Evolutionary conservation across 345 rosid genomes (phyloP), one percentile per base, ranked within the genome.

Genomic region (Acer negundo): DNA sequence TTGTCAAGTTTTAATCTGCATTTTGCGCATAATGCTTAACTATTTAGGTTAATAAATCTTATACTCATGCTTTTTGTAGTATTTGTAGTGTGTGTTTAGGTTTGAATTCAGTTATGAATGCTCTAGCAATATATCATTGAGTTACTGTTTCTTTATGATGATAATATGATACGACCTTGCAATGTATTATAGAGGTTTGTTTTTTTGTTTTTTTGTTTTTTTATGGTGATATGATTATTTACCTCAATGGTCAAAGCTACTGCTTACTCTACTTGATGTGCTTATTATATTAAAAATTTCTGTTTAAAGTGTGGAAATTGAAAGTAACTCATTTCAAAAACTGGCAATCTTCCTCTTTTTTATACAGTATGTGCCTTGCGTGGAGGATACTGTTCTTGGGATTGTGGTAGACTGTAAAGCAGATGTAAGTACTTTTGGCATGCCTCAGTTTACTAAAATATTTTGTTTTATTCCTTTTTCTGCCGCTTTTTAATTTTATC

Each of bases 341-440:
- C 55, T 49, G 55, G 55, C 8, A 58, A 20, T 58, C 62, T 58
- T 20, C 10, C 63, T 1, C 74, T 71, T 70, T 63, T 61, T 80
- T 79, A 22, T 85, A 76, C 90, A 93, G 97, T 95, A 95, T 65
- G 86, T 87, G 71, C 94, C 95, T 72, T 85, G 87, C 68, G 79
- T 68, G 47, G 98, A 88, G 74, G 97, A 95, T 79, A 73, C 85
- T 49, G 82, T 93, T 79, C 95, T 95, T 86, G 98, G 97, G 80
- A 87, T 95, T 7, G 94, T 90, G 76, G 94, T 89, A 10, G 97
- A 93, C 82, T 79, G 84, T 76, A 95, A 77, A 89, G 79, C 90
- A 71, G 97, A 91, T 75, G 97, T 93, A 87, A 90, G 97, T 65
- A 47, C 56, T 75, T 62, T 85, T 80, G 44, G 42, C 61, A 51